Conservation (phyloP, 2,329 filamentous ascomycete species). For the Clarireedia hainanense region DNA sequence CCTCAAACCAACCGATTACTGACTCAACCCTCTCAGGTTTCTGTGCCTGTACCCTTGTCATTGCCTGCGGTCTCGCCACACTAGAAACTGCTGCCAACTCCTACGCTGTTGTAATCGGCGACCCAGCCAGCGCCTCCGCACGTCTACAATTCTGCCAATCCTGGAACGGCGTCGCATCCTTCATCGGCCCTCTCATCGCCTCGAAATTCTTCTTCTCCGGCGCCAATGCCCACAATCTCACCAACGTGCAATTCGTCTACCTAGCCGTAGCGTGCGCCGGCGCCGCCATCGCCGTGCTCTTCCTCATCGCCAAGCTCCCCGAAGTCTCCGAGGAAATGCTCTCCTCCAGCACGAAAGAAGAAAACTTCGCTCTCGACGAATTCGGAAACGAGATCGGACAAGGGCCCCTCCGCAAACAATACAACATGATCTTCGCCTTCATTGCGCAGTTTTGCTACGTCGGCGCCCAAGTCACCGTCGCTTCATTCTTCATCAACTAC, state of each 20-base stretch:
- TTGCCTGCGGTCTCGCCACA: constrained; percentile 67
- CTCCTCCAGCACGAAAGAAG: constrained; percentile 27
- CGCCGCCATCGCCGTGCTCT: constrained; percentile 57
- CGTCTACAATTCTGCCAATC: constrained; percentile 69
- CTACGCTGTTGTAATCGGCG: constrained; percentile 63
- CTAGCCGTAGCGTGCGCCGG: constrained; percentile 71
- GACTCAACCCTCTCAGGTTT: constrained; percentile 35
- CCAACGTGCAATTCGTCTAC: constrained; percentile 77
- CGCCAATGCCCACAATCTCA: constrained; percentile 55
- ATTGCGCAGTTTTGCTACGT: constrained; percentile 74
- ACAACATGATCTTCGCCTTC: constrained; percentile 67
- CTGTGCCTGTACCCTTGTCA: constrained; percentile 63
- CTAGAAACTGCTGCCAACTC: constrained; percentile 76
- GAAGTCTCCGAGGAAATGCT: constrained; percentile 44
- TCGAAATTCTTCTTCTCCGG: constrained; percentile 62
- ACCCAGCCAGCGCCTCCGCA: constrained; percentile 62
- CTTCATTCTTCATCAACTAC: constrained; percentile 67
- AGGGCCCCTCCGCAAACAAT: constrained; percentile 61
- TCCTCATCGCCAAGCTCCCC: constrained; percentile 57
- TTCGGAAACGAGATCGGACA: constrained; percentile 39
- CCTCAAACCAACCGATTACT: too few relatives aligned
- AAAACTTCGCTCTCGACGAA: constrained; percentile 41
- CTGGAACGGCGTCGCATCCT: constrained; percentile 65
- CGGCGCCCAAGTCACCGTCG: constrained; percentile 61
- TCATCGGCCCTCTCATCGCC: constrained; percentile 66